Conservation (phyloP, 2,329 filamentous ascomycete genomes). For the Gyromitra esculenta region DNA sequence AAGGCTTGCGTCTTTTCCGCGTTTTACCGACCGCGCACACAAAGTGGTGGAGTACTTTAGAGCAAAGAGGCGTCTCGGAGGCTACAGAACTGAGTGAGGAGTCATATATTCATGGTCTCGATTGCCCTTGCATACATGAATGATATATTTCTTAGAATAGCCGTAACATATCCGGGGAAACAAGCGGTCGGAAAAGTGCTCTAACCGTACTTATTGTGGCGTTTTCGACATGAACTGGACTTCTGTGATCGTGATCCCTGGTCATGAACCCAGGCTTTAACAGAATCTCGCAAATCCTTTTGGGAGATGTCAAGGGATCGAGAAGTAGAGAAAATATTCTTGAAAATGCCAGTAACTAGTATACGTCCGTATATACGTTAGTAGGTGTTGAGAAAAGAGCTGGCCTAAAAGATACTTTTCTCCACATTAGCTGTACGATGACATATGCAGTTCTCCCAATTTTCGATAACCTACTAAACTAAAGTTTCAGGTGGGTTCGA, state of each 20-base stretch:
- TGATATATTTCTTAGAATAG: neutral
- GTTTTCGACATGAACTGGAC: constrained; percentile 7
- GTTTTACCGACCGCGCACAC: constrained; percentile 12
- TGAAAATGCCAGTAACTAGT: neutral
- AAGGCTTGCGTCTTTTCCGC: constrained; percentile 24
- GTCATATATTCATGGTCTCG: neutral
- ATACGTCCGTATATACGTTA: no score
- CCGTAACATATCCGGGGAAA: constrained; percentile 2
- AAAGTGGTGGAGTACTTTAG: no score
- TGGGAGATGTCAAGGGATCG: no score
- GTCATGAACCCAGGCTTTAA: neutral
- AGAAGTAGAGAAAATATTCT: neutral
- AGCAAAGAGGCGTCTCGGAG: no score
- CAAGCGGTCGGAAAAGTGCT: constrained; percentile 7
- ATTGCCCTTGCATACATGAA: neutral
- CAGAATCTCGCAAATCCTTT: neutral
- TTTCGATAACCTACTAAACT: no score
- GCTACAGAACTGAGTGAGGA: neutral
- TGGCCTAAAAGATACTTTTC: no score
- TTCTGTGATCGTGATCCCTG: neutral
- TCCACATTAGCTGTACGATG: no score
- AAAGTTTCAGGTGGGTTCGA: no score
- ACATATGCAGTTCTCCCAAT: no score
- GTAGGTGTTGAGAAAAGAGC: no score
- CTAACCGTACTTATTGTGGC: constrained; percentile 26